Evolutionary conservation across 2,329 filamentous ascomycete genomes (phyloP), one percentile per base, ranked within the genome.

Genomic region (Colletotrichum navitas): DNA sequence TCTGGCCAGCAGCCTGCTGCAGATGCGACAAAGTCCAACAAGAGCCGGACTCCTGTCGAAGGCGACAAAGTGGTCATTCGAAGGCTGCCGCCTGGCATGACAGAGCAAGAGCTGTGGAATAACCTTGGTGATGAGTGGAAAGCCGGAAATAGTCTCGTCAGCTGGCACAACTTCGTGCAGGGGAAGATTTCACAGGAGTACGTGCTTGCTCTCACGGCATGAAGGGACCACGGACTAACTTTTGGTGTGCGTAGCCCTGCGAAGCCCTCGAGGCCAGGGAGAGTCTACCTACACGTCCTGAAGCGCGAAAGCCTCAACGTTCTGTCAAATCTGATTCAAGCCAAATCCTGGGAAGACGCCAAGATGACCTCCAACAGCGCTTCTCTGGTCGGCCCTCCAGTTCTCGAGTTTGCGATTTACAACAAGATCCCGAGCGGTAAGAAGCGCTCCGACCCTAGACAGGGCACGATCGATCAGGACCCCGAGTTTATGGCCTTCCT

Each of bases 401-500:
- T 88, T 6, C 85, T 98, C 60, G 95, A 97, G 77, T 93, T 93
- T 77, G 90, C 95, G 24, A 89, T 92, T 1, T 97, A 95, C 83
- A 93, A 94, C 75, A 95, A 95, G 77, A 89, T 94, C 1, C 94
- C 95, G 1, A 89, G 89, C 71, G 89, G 87, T 45, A 94, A 93
- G 79, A 89, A 89, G 61, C 91, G 94, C 43, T 89, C 90, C 65
- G 96, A 99, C 84, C 90, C 91, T 64, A 91, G 95, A 18, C 94
- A 97, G 80, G 96, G 95, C 64, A 97, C 94, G 3, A 98, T 99
- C 75, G 96, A 99, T 77, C 94, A 97, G 79, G 96, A 99, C 78
- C 91, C 94, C 0, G 96, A 98, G 76, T 99, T 98, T 77, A 97
- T 98, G 85, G 90, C 91, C 34, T 99, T 98, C 79, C 87, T 99